Percentiles rank a stretch among this genome's conserved stretches.
Evolutionary conservation across 345 rosid genomes (phyloP).

Genomic region (Melaleuca alternifolia): DNA sequence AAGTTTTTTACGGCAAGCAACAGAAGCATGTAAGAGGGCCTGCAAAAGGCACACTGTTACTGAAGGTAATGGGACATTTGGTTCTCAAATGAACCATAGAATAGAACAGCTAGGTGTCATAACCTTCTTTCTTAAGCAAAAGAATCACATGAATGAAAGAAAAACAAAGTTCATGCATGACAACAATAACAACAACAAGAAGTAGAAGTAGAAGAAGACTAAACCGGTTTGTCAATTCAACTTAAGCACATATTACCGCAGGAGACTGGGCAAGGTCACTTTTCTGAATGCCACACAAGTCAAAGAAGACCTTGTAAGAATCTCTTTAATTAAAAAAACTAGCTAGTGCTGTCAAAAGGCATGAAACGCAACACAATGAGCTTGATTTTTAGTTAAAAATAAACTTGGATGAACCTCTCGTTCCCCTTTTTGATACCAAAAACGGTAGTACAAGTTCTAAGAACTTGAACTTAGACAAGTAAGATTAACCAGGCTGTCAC

Average conservation of each 20-base stretch:
- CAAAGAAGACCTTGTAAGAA: background rate
- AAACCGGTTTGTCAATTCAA: background rate
- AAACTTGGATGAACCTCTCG: background rate
- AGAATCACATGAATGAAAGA: background rate
- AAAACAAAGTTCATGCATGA: background rate
- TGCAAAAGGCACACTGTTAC: conserved; percentile 9
- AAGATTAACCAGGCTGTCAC: background rate
- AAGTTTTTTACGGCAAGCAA: conserved; percentile 62
- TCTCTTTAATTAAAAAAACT: background rate
- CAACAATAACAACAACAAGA: background rate
- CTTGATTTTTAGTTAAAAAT: background rate
- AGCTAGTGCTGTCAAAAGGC: background rate
- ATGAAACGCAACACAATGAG: fast-evolving
- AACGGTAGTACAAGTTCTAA: background rate
- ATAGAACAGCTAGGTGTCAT: background rate
- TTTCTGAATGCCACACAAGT: background rate
- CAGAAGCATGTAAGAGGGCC: conserved; percentile 98
- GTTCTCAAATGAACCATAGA: background rate
- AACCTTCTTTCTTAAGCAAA: background rate
- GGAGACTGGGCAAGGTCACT: background rate
- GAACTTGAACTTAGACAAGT: background rate
- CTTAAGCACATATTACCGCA: background rate
- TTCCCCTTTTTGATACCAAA: background rate
- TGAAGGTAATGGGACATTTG: background rate
- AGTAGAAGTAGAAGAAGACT: background rate